Conservation (phyloP, 1,139 yeast genomes). For the Pneumocystis jirovecii region DNA sequence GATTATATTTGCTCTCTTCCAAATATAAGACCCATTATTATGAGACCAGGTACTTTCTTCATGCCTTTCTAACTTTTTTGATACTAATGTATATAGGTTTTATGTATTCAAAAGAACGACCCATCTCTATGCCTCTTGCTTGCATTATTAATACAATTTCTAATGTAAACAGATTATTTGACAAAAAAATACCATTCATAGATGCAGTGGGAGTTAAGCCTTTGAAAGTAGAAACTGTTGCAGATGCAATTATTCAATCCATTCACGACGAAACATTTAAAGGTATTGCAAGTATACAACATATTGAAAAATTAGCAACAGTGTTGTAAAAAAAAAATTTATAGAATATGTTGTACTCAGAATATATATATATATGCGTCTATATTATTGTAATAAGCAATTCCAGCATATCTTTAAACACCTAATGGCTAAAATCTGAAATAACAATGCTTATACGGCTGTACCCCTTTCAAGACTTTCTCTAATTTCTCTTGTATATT, state of each 20-base stretch:
- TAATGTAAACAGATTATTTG: conserved; percentile 1
- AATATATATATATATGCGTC: not conserved
- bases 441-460: conserved; percentile 19
- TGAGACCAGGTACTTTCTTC: conserved; percentile 11
- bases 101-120: conserved; percentile 5
- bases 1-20: not conserved
- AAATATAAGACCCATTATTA: conserved; percentile 8
- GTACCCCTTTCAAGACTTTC: conserved; percentile 31
- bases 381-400: not conserved
- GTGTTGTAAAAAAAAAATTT: not conserved
- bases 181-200: conserved; percentile 2
- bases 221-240: conserved; percentile 9
- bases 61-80: not conserved
- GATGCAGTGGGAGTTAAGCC: conserved; percentile 12
- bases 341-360: not conserved
- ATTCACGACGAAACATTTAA: not conserved
- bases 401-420: not conserved
- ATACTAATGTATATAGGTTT: not conserved
- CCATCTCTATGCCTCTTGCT: not conserved
- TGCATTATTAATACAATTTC: conserved; percentile 2
- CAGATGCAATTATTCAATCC: conserved; percentile 7
- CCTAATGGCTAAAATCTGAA: not conserved
- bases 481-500: conserved; percentile 27
- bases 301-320: not conserved
- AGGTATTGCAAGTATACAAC: not conserved